Evolutionary conservation across 148 eudicot genomes (phyloP).

Genomic region (Polygonum aviculare): DNA sequence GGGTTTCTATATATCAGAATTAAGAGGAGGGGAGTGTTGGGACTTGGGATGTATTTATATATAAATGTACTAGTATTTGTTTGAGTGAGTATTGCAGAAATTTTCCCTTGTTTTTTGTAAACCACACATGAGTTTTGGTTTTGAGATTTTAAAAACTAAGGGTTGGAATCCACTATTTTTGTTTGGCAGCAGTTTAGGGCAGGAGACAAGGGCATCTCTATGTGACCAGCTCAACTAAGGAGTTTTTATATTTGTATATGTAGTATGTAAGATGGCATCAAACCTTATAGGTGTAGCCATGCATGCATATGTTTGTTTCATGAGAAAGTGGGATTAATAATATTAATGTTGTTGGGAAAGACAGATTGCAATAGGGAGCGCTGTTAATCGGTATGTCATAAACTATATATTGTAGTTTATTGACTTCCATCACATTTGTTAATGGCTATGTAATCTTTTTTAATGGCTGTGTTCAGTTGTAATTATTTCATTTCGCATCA

Average conservation of each 20-base stretch:
- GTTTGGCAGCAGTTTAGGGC: not conserved
- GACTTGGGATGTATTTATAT: constrained; percentile 9
- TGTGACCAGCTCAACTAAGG: not conserved
- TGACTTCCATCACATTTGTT: not conserved
- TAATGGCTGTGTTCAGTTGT: not conserved
- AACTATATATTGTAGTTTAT: not conserved
- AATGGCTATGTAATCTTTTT: not conserved
- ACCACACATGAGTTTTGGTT: not conserved
- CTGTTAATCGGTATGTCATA: not conserved
- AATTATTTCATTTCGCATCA: not conserved
- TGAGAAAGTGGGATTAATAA: not conserved
- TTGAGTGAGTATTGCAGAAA: not conserved
- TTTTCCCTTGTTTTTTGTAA: not conserved
- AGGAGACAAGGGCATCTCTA: not conserved
- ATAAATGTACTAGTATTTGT: not conserved
- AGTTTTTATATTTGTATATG: not conserved
- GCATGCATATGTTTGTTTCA: not conserved
- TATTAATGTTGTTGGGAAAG: not conserved
- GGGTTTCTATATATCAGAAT: not conserved
- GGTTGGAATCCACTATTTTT: constrained; percentile 4
- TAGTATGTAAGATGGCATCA: not conserved
- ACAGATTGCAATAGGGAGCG: not conserved
- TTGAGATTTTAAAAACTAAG: not conserved
- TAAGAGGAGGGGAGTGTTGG: not conserved
- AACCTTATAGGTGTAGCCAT: not conserved